These are phyloP conservation scores for Suillus subalutaceus DNA, from an alignment of 768 basidiomycete species.

Conservation along the genomic window DNA sequence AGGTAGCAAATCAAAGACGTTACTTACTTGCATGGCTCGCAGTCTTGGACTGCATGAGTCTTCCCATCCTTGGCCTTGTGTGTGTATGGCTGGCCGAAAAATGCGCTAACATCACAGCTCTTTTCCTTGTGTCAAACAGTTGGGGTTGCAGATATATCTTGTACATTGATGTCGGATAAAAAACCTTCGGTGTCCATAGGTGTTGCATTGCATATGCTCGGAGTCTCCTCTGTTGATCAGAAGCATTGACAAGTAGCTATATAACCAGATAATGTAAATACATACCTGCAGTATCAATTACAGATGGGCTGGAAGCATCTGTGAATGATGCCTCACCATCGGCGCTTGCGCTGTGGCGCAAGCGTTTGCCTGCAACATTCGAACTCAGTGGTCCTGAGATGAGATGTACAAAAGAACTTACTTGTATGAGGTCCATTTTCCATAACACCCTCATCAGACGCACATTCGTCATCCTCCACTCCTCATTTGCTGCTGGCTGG, in stretches of 20 bases:
- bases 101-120: background rate
- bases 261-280: background rate
- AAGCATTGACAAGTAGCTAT: background rate
- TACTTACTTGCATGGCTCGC: slow-evolving; percentile 7
- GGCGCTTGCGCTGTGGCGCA: background rate
- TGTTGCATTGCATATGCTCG: background rate
- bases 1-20: background rate
- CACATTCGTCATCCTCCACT: background rate
- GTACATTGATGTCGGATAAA: slow-evolving; percentile 17
- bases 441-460: background rate
- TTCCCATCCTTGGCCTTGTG: background rate
- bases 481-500: background rate
- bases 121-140: background rate
- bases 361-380: background rate
- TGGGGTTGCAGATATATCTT: background rate
- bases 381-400: background rate
- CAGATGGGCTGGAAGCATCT: background rate
- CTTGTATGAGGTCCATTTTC: background rate
- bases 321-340: background rate
- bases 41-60: background rate
- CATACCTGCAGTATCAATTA: background rate
- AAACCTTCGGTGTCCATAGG: slow-evolving; percentile 16
- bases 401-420: background rate
- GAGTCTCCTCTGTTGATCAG: background rate
- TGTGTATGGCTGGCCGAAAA: background rate